Conservation (phyloP, 805 yeast genomes). For the Barnettozyma siamensis region DNA sequence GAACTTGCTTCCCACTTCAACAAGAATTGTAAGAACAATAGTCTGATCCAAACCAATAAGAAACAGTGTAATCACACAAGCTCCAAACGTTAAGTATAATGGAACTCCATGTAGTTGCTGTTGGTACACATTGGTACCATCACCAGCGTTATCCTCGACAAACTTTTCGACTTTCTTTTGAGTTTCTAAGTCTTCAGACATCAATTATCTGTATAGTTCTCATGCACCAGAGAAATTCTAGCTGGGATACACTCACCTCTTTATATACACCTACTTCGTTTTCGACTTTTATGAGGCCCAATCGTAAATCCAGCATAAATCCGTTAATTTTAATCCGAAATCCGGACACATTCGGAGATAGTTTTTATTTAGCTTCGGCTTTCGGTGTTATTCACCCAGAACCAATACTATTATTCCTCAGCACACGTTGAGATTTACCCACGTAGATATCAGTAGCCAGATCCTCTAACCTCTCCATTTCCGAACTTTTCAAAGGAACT, state of each 20-base stretch:
- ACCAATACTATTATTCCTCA: no score
- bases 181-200: conserved; percentile 4
- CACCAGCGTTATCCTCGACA: conserved; percentile 22
- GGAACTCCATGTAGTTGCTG: conserved; percentile 16
- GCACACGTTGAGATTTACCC: neutral
- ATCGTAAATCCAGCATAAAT: no score
- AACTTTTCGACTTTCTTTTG: conserved; percentile 9
- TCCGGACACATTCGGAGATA: no score
- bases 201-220: neutral
- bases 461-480: neutral
- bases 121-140: conserved; percentile 18
- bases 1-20: conserved; percentile 45
- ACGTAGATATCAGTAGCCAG: neutral
- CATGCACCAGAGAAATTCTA: no score
- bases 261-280: neutral
- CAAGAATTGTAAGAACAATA: conserved; percentile 47
- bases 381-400: no score
- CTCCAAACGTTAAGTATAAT: conserved; percentile 11
- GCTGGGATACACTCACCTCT: no score
- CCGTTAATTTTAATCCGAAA: no score
- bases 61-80: conserved; percentile 24
- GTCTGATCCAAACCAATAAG: conserved; percentile 52
- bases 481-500: no score
- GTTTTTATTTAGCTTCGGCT: no score
- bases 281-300: no score